Evolutionary conservation across 192 early-diverging fungal species (phyloP), one percentile per base, ranked within the genome.

Genomic region (Podila minutissima): DNA sequence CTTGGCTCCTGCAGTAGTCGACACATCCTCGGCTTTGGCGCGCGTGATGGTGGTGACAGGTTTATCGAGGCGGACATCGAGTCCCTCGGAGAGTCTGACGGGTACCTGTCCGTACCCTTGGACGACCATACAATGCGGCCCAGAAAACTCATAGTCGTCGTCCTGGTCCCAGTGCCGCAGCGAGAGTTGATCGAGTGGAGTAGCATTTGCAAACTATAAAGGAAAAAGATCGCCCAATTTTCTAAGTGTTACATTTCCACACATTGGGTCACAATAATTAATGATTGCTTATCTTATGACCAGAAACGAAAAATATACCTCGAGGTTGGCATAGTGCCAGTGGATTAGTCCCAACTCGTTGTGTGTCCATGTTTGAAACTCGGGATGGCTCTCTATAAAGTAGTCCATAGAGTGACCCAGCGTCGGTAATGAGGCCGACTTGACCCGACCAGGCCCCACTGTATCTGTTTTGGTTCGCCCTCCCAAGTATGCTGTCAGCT

Each of bases 241-340:
- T n/a, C 4, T 63, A n/a, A 10, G 33, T 22, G 22, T 22, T 37
- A 66, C 19, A 1, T 20, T 53, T 8, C 11, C 33, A 8, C 20
- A 12, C 17, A 53, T 5, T 13, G 1, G 46, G 3, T 4, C 19
- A 20, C 49, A 19, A 32, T 29, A 19, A 32, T 29, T 12, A 9
- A 6, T 46, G 41, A 13, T 46, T 4, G 11, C 13, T 15, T 46
- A 3, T 46, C 13, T 15, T 13, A 4, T 17, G 41, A 17, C 41
- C 41, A 46, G 15, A 12, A 46, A 46, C 41, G 41, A 7, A 24
- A 24, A 38, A 41, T 64, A 41, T 64, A 81, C 77, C 77, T 81
- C 86, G 15, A 87, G 62, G 51, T 85, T 83, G 7, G 87, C 83
- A 65, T 82, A 74, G 63, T 86, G 83, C 83, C 83, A 88, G 41